Base-by-base conservation (phyloP, 371 early-diverging fungal genomes). In the Nematocida homosporus region DNA sequence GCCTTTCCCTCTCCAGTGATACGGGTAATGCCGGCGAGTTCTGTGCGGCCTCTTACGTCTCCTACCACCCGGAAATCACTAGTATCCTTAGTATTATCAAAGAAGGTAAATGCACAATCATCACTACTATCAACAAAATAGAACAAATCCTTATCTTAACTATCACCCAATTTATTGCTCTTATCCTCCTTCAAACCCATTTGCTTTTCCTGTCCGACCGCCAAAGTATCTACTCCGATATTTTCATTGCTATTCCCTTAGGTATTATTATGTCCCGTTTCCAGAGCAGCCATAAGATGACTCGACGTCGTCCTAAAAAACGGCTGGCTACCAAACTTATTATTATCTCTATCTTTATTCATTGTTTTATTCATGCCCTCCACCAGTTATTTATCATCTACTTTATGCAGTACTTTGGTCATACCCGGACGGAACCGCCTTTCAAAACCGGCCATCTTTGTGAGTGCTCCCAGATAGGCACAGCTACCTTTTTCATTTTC, bases 41-140 rank as follows among this genome's bases (percentile, higher is more conserved):
- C 75, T 72, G 60, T 53, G 95, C 95, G 1, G 94, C 97, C 2
- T 93, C 93, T 0, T 97, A 98, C 81, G 93, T 93, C 0, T 90
- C 91, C 47, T 87, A 88, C 50, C 87, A 87, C 6, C 89, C 86
- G 52, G 91, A 95, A 68, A 90, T 98, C 67, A 86, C 86, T 42
- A 94, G 94, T 81, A 93, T 96, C 0, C 85, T 92, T 50, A 88
- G 89, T 56, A 88, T 94, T 42, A 91, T 95, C 55, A 89, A 89
- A 77, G 96, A 97, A 81, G 98, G 99, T 32, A 88, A 97, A 20
- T 93, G 93, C 6, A 92, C 99, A 0, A 86, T 97, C 63, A 94
- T 94, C 32, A 95, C 95, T 2, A 91, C 91, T 60, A 93, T 95
- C 77, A 89, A 90, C 75, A 93, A 92, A 81, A 96, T 97, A 88